Evolutionary conservation across 2,329 filamentous ascomycete species (phyloP), one percentile per base, ranked within the genome.

Genomic region (Apiospora rasikravindrae): DNA sequence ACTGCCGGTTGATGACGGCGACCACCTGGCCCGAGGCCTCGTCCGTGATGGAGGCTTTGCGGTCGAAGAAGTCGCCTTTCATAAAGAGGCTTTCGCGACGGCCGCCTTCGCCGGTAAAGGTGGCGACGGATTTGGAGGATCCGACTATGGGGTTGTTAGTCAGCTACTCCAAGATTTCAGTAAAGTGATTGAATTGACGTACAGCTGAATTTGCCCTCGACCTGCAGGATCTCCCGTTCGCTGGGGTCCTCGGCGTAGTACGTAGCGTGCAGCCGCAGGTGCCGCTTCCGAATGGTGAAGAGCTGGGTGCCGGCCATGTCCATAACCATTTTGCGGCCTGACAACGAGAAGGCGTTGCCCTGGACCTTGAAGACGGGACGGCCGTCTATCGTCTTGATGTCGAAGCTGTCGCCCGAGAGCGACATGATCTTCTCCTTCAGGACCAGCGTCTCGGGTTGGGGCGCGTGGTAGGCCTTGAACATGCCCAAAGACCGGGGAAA

Each of bases 371-470:
- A 80, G 44, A 92, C 76, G 0, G 88, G 84, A 29, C 84, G 82
- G 29, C 89, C 89, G 72, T 85, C 86, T 64, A 85, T 81, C 6
- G 87, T 85, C 70, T 86, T 87, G 80, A 93, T 88, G 74, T 88
- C 87, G 81, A 92, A 93, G 79, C 86, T 89, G 81, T 93, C 90
- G 72, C 90, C 89, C 1, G 86, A 86, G 11, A 92, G 81, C 3
- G 90, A 91, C 72, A 91, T 79, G 24, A 91, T 83, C 76, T 89
- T 90, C 77, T 93, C 90, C 76, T 87, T 88, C 68, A 93, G 82
- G 1, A 89, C 78, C 8, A 93, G 81, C 2, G 86, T 89, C 76
- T 86, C 84, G 7, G 79, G 77, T 44, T 83, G 79, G 0, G 73
- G 77, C 3, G 83, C 81, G 37, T 85, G 78, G 73, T 83, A 80